These are phyloP conservation scores for Aspergillus pseudonomiae DNA, from an alignment of 2,329 filamentous ascomycete genomes.

Conservation along the genomic window DNA sequence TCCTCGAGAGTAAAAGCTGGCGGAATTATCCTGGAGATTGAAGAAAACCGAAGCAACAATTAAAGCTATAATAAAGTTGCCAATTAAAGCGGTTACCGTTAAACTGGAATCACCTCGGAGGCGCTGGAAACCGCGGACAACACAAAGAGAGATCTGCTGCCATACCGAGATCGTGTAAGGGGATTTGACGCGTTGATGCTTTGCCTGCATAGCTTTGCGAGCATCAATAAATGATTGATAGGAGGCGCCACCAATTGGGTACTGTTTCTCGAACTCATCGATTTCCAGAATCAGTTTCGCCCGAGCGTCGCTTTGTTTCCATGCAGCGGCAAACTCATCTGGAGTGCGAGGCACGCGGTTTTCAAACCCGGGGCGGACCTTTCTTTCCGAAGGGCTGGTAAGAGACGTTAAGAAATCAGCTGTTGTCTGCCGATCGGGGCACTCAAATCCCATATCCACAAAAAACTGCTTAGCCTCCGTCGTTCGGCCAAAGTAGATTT, in stretches of 20 bases:
- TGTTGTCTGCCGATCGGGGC: slow-evolving; percentile 65
- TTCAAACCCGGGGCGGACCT: slow-evolving; percentile 60
- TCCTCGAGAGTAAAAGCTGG: slow-evolving; percentile 17
- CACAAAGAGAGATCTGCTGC: slow-evolving; percentile 17
- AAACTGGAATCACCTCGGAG: slow-evolving; percentile 17
- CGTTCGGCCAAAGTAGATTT: slow-evolving; percentile 71
- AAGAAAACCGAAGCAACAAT: slow-evolving; percentile 21
- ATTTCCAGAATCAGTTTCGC: slow-evolving; percentile 38
- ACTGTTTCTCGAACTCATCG: slow-evolving; percentile 35
- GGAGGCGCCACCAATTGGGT: slow-evolving; percentile 32
- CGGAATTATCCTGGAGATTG: slow-evolving; percentile 11
- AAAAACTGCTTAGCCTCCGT: slow-evolving; percentile 63
- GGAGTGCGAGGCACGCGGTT: slow-evolving; percentile 64
- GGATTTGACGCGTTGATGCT: slow-evolving; percentile 12
- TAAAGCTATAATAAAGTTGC: slow-evolving; percentile 14
- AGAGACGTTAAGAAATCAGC: slow-evolving; percentile 70
- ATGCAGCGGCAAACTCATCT: slow-evolving; percentile 64
- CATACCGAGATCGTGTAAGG: slow-evolving; percentile 18
- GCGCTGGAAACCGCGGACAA: slow-evolving; percentile 17
- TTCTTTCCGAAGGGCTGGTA: slow-evolving; percentile 63
- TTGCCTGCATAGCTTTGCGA: slow-evolving; percentile 24
- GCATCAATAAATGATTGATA: slow-evolving; percentile 40
- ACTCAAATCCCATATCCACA: slow-evolving; percentile 66
- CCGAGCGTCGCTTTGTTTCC: slow-evolving; percentile 54
- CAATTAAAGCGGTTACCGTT: slow-evolving; percentile 10